Percentiles rank a stretch among this genome's conserved stretches.
Evolutionary conservation across 371 early-diverging fungal genomes (phyloP).

Genomic region (Coemansia sp.): DNA sequence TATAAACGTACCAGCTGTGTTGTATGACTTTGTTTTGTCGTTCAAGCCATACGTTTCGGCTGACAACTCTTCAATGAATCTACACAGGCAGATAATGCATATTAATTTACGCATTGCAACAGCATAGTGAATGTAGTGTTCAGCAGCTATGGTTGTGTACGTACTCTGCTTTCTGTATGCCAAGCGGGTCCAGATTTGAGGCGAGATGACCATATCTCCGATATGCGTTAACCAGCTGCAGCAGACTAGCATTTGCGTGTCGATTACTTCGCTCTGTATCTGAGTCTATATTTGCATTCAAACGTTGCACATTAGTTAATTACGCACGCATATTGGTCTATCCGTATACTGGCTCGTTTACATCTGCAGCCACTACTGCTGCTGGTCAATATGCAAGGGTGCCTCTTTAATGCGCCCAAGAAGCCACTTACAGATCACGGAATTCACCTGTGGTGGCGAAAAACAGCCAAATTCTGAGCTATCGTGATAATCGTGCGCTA

Average conservation of each 20-base stretch:
- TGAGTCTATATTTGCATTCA: conserved; percentile 13
- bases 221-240: conserved; percentile 82
- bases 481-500: conserved; percentile 61
- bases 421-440: conserved; percentile 66
- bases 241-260: conserved; percentile 72
- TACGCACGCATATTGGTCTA: not conserved
- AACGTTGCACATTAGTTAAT: not conserved
- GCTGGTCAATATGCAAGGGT: not conserved
- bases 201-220: conserved; percentile 80
- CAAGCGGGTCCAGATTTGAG: conserved; percentile 86
- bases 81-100: not conserved
- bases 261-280: conserved; percentile 74
- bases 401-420: not conserved
- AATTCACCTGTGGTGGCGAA: conserved; percentile 59
- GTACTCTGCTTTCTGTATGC: conserved; percentile 61
- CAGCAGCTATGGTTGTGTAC: conserved; percentile 30
- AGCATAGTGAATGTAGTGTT: too few relatives aligned
- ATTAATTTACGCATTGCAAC: not conserved
- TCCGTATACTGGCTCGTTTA: not conserved
- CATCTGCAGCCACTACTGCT: not conserved
- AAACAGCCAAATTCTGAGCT: conserved; percentile 79
- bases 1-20: conserved; percentile 55
- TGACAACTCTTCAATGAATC: conserved; percentile 61
- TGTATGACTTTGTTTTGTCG: conserved; percentile 57
- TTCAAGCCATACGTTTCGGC: conserved; percentile 74